These are phyloP conservation scores for Avena insularis DNA, from an alignment of 176 grass and related monocot species.

Conservation along the genomic window DNA sequence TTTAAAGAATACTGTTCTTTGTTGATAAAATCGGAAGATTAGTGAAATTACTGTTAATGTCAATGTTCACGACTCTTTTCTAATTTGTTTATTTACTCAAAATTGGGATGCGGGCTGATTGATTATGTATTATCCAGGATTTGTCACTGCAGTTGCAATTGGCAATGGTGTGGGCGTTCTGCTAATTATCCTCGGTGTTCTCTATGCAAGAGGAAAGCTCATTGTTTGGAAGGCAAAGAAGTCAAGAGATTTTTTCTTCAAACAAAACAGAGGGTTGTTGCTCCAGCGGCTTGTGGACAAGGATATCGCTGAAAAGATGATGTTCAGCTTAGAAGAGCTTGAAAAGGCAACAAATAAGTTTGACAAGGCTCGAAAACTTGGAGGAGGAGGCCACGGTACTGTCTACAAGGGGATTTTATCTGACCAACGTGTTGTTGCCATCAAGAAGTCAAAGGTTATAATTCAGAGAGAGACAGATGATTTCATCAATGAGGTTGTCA, in stretches of 20 bases:
- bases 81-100: neutral
- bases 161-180: slow-evolving; percentile 1
- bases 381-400: slow-evolving; percentile 50
- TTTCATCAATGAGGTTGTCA: slow-evolving; percentile 56
- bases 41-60: neutral
- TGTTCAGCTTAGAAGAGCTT: slow-evolving; percentile 51
- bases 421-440: slow-evolving; percentile 50
- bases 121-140: slow-evolving; percentile 10
- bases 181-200: slow-evolving; percentile 28
- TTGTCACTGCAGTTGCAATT: neutral
- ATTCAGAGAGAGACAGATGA: slow-evolving; percentile 51
- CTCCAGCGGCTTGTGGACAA: slow-evolving; percentile 43
- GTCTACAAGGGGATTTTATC: slow-evolving; percentile 61
- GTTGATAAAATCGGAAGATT: neutral
- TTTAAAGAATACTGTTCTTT: neutral
- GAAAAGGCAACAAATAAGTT: slow-evolving; percentile 61
- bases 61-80: neutral
- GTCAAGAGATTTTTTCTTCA: slow-evolving; percentile 52
- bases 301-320: slow-evolving; percentile 53
- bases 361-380: slow-evolving; percentile 42
- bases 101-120: neutral
- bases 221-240: slow-evolving; percentile 39
- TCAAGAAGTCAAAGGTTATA: slow-evolving; percentile 58
- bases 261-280: slow-evolving; percentile 49
- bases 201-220: slow-evolving; percentile 38